Evolutionary conservation across 2,329 filamentous ascomycete genomes (phyloP), one percentile per base, ranked within the genome.

Genomic region (Ascochyta fabae): DNA sequence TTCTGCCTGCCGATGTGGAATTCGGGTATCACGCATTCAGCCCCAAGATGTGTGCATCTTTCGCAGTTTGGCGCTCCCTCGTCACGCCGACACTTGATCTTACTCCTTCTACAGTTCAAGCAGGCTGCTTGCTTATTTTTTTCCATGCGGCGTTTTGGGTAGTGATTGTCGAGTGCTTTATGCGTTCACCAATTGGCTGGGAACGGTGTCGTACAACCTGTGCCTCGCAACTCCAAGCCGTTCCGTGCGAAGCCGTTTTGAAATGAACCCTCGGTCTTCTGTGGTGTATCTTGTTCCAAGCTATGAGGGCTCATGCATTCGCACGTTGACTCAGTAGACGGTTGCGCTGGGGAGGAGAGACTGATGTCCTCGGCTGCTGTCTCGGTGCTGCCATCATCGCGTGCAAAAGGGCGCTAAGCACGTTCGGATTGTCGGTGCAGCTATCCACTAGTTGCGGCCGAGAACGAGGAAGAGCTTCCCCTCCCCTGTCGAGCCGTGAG

Each of bases 1-100:
- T 91, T 91, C 68, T 90, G 88, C 45, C 89, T 80, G 7, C 88
- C 88, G 4, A 90, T 83, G 59, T 90, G 88, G 68, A 90, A 90
- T 23, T 66, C n/a, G 83, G 69, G 88, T 2, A 89, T 85, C 6
- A 89, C 78, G 69, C 88, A 91, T 56, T 90, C 85, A 13, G 77
- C 70, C 31, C 82, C 79, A 7, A 83, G 77, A 66, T 86, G 82
- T 49, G 80, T 76, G 70, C 87, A 90, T 71, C 85, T 82, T 61
- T 86, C 85, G 70, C 87, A 90, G 38, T 79, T 79, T 19, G 78
- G 72, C 38, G 80, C 79, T 62, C 85, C 83, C 56, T 86, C 84
- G 73, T 67, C 60, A 34, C 66, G 65, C 19, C 61, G 57, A 48
- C 87, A 90, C 62, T 85, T 86, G 65, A 88, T 86, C 78, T 90